Conservation (phyloP, 768 basidiomycete genomes). For the Lentinula detonsa region DNA sequence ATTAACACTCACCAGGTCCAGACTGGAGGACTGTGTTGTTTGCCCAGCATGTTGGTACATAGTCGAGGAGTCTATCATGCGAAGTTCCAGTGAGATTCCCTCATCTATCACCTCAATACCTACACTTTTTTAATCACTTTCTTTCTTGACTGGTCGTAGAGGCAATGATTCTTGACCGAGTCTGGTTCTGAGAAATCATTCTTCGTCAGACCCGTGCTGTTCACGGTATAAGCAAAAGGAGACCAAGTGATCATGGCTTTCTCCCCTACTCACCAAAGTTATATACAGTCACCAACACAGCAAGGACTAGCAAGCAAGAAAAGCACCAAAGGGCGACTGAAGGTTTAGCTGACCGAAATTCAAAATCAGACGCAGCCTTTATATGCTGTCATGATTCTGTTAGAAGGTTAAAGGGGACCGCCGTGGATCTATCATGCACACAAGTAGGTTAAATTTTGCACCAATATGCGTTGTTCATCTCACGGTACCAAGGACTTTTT, state of each 20-base stretch:
- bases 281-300: not conserved
- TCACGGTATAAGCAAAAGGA: not conserved
- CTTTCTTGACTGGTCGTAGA: not conserved
- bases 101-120: too few species aligned
- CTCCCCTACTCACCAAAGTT: not conserved
- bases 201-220: not conserved
- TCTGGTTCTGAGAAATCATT: not conserved
- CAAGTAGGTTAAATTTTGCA: conserved; percentile 1
- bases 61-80: not conserved
- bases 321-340: not conserved
- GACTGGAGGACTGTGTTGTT: not conserved
- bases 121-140: not conserved
- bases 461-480: not conserved
- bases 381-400: not conserved
- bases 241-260: too few species aligned
- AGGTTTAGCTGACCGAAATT: not conserved
- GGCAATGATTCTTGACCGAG: not conserved
- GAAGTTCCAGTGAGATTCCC: not conserved
- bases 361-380: not conserved
- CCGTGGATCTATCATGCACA: not conserved
- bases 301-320: not conserved
- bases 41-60: not conserved
- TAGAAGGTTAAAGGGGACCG: not conserved
- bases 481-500: not conserved
- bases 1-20: not conserved